Percentiles rank a stretch among this genome's conserved stretches.
Conservation (phyloP, 768 basidiomycete species). For the Lenzites betulinus region DNA sequence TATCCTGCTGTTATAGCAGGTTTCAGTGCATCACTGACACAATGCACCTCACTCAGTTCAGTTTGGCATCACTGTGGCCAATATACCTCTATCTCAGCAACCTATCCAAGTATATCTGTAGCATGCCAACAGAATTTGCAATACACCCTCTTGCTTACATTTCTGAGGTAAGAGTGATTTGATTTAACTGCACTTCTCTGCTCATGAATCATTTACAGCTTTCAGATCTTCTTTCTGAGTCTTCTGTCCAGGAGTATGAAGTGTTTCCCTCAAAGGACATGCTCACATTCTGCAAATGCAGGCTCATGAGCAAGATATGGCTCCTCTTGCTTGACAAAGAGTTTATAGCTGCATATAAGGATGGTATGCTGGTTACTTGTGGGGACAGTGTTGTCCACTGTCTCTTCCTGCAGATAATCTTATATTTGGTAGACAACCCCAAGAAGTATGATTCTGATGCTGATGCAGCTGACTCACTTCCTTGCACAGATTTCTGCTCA, state of each 20-base stretch:
- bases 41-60: neutral
- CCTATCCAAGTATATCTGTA: conserved; percentile 41
- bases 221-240: no score
- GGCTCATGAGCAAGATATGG: conserved; percentile 36
- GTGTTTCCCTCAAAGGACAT: conserved; percentile 35
- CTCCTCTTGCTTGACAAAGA: conserved; percentile 23
- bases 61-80: conserved; percentile 21
- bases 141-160: conserved; percentile 25
- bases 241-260: no score
- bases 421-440: conserved; percentile 37
- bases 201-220: no score
- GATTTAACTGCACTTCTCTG: no score
- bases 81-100: conserved; percentile 43
- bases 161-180: no score
- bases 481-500: conserved; percentile 37
- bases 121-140: conserved; percentile 32
- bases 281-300: conserved; percentile 33
- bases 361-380: conserved; percentile 31
- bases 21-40: no score
- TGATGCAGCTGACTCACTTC: neutral
- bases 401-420: conserved; percentile 31
- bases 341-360: conserved; percentile 28
- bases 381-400: conserved; percentile 29
- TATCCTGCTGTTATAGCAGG: no score
- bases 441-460: conserved; percentile 34